Conservation (phyloP, 2,329 filamentous ascomycete genomes). For the Cladophialophora psammophila region DNA sequence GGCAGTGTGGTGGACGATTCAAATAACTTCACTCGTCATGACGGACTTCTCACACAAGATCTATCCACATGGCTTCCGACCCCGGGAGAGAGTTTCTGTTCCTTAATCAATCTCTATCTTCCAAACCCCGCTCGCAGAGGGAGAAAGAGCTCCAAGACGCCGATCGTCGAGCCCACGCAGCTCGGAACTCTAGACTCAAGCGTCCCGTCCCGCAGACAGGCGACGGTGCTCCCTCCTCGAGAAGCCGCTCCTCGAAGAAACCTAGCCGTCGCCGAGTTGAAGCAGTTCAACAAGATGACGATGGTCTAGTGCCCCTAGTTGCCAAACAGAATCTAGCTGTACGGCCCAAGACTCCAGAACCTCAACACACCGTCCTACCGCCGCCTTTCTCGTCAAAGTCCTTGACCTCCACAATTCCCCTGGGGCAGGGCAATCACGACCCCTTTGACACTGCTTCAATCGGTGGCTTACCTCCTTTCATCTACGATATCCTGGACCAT, state of each 20-base stretch:
- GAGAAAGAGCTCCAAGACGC: conserved; percentile 26
- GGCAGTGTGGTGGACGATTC: neutral
- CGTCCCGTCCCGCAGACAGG: neutral
- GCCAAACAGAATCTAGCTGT: conserved; percentile 1
- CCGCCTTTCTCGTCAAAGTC: neutral
- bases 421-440: conserved; percentile 12
- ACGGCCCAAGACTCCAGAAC: neutral
- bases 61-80: conserved; percentile 13
- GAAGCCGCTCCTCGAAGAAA: conserved; percentile 1
- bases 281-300: conserved; percentile 1
- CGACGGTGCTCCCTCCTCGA: neutral
- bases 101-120: conserved; percentile 16
- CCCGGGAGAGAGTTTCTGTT: conserved; percentile 17
- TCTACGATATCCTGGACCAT: conserved; percentile 10
- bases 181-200: conserved; percentile 13
- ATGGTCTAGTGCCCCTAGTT: neutral
- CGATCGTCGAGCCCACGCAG: conserved; percentile 19
- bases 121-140: conserved; percentile 17
- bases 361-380: no score
- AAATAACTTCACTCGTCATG: conserved; percentile 7
- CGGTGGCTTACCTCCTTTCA: conserved; percentile 10
- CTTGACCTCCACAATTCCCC: neutral
- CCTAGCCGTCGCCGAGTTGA: neutral
- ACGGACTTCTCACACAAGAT: neutral
- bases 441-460: conserved; percentile 14